Base-by-base conservation (phyloP, 805 yeast genomes). In the Scheffersomyces lignosus region DNA sequence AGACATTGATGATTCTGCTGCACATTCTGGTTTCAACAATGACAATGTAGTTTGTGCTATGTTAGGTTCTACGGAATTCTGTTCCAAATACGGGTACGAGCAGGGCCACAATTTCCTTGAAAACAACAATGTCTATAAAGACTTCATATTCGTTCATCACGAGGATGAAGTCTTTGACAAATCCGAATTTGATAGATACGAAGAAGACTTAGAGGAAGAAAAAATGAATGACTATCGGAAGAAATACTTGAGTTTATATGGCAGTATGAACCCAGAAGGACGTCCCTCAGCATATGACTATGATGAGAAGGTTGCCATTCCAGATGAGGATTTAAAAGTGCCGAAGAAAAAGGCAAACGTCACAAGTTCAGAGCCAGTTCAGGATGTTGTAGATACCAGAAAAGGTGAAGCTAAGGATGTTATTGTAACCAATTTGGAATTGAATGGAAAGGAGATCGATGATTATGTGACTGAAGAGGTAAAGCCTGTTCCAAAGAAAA, bases 11-110 rank as follows among this genome's bases (percentile, higher is more conserved):
- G 20, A 31, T 26, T 15, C 13, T 8, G 15, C n/a, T 18, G 12
- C 14, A 15, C n/a, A 6, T 20, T 13, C 18, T 4, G 48, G 53
- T 2, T 42, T 14, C 31, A 45, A 40, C 28, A 37, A 44, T 18
- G 54, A 49, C 30, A 42, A 41, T 20, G 33, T 48, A 2, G 37
- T 27, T 1, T 49, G 54, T 38, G 52, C 52, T 5, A 18, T 48
- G 36, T 13, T 32, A 16, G 40, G 35, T 4, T 46, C 52, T 7
- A 14, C 13, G 14, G 36, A 39, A 15, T 48, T 38, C 29, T 49
- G 54, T 27, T 27, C 16, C 5, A 31, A n/a, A 3, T 49, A 47
- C 31, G 48, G 47, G 2, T 14, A 4, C 2, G 38, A 36, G 16
- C 22, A 20, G 13, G 34, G 23, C 18, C 4, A 13, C 10, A 3